Evolutionary conservation across 1,284 basidiomycete genomes (phyloP), one percentile per base, ranked within the genome.

Genomic region (Malassezia japonica): DNA sequence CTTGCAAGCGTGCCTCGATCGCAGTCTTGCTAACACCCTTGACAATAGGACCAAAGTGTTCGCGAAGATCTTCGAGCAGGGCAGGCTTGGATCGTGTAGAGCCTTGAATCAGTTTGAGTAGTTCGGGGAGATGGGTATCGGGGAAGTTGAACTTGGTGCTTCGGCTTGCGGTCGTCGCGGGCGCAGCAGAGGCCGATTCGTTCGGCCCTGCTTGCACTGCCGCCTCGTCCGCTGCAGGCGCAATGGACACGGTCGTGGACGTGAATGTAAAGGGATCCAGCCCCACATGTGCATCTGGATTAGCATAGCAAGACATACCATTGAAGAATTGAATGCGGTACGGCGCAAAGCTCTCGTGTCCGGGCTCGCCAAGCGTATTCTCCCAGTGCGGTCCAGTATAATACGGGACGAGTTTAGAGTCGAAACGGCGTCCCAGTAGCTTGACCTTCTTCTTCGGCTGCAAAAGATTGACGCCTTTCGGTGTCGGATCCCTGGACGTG

Each of bases 371-470:
- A 15, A 66, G 47, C 18, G 46, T 54, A 2, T 24, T 12, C 39
- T 70, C 65, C 66, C 66, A 72, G 43, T 71, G 66, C 9, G 70
- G 70, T 0, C 70, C 70, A 0, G 64, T 61, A 8, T 56, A 54
- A 35, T 71, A 66, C 2, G 67, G 66, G 15, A 71, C 63, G 12
- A 72, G 59, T 36, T 69, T 70, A 7, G 62, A 27, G 23, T 67
- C 64, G 49, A 71, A 71, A 8, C 67, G 49, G 9, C 65, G 50
- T 2, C 67, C 65, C n/a, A 67, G 27, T 13, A 64, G 39, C 50
- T 70, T 70, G 49, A 66, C 56, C 40, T 67, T 64, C 48, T 67
- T 67, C 50, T 66, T 66, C 36, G 62, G 57, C 52, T 71, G 67
- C 2, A 60, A 59, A 1, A 28, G 29, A 39, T 51, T 46, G 24